Evolutionary conservation across 2,329 filamentous ascomycete species (phyloP), one percentile per base, ranked within the genome.

Genomic region (Coniella vitis): DNA sequence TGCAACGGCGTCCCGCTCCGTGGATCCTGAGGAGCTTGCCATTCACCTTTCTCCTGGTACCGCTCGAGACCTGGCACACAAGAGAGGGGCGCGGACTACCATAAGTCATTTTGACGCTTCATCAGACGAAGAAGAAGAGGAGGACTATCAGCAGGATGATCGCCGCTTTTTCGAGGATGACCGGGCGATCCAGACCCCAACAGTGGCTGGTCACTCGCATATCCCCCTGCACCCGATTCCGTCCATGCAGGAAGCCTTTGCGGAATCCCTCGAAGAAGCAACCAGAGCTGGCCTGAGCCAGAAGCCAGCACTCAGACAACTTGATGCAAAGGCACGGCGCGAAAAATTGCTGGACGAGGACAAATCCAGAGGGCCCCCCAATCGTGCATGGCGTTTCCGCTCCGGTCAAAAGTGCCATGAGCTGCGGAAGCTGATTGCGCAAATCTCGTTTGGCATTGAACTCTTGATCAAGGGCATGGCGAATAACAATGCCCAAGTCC

Each of bases 361-460:
- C 34, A 76, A 82, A 51, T 82, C 83, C 52, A 85, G 87, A 50
- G 78, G 82, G 13, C 78, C 88, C 12, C 86, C 87, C 62, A 83
- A 81, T 45, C 78, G 83, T 42, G 69, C 79, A 62, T 95, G 90
- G 89, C 81, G 84, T 50, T 83, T 86, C 63, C 81, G 83, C 46
- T 76, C 82, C 0, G 82, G 81, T 38, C 87, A 93, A 63, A 79
- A 81, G 60, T 85, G 89, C 61, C 93, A 97, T 62, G 89, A 94
- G 55, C 72, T 97, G 52, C 84, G 85, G 73, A 96, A 96, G 69
- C 79, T 96, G 42, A 79, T 94, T 62, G 84, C 91, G 14, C 91
- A 97, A 66, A 90, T 97, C 57, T 85, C 89, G 1, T 97, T 97
- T 65, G 91, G 93, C 17, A 84, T 97, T 34, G 90, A 96, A 64